Conservation (phyloP, 257 asterid genomes). For the Petunia secreta region DNA sequence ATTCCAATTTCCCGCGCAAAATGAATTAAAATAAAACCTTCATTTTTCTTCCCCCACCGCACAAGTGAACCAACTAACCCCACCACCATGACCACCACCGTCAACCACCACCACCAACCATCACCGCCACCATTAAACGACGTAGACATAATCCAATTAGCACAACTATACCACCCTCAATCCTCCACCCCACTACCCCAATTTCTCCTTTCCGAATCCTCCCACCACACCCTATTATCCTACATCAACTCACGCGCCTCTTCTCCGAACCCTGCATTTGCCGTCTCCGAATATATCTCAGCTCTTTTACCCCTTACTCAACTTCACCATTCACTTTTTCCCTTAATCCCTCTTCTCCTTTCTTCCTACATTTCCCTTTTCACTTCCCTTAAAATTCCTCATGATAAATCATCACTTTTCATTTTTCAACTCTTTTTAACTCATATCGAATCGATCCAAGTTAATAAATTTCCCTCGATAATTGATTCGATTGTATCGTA, state of each 20-base stretch:
- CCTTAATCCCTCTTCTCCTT: slow-evolving; percentile 59
- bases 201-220: slow-evolving; percentile 56
- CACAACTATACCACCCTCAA: slow-evolving; percentile 43
- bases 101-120: slow-evolving; percentile 32
- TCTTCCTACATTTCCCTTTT: slow-evolving; percentile 59
- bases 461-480: slow-evolving; percentile 39
- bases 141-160: slow-evolving; percentile 60
- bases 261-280: slow-evolving; percentile 42
- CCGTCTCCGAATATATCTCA: slow-evolving; percentile 64
- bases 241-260: slow-evolving; percentile 66
- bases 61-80: too few relatives aligned
- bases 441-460: slow-evolving; percentile 54
- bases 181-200: slow-evolving; percentile 55
- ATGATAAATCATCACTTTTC: slow-evolving; percentile 53
- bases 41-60: too few relatives aligned
- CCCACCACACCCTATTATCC: slow-evolving; percentile 59
- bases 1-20: slow-evolving; percentile 22
- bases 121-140: slow-evolving; percentile 51
- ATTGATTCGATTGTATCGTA: slow-evolving; percentile 48
- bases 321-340: slow-evolving; percentile 55
- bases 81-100: slow-evolving; percentile 40
- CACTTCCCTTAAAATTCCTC: slow-evolving; percentile 61
- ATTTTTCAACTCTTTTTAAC: slow-evolving; percentile 61
- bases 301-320: slow-evolving; percentile 61
- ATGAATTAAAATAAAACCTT: too few relatives aligned